These are phyloP conservation scores for Termitomyces bulborhizus DNA, from an alignment of 768 basidiomycete genomes.

Conservation along the genomic window DNA sequence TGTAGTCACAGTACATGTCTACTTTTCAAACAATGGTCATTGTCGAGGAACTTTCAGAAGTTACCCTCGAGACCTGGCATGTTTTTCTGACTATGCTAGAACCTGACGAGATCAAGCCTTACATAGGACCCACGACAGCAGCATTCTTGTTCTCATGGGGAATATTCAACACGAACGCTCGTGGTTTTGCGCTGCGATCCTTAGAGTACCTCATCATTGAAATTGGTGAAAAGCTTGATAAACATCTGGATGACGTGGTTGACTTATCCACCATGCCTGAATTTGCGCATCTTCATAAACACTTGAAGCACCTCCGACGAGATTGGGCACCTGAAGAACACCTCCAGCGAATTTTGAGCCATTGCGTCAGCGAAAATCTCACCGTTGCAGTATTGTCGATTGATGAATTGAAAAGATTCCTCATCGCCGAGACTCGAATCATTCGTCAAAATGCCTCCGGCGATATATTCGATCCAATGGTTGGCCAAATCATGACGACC, in stretches of 20 bases:
- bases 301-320: slow-evolving; percentile 39
- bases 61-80: slow-evolving; percentile 76
- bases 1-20: slow-evolving; percentile 75
- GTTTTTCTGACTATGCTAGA: slow-evolving; percentile 66
- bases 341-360: slow-evolving; percentile 64
- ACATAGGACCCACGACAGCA: slow-evolving; percentile 84
- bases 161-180: slow-evolving; percentile 46
- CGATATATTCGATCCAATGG: slow-evolving; percentile 75
- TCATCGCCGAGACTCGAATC: slow-evolving; percentile 43
- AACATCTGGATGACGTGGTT: slow-evolving; percentile 70
- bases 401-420: slow-evolving; percentile 65
- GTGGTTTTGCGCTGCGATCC: slow-evolving; percentile 47
- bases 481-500: slow-evolving; percentile 61
- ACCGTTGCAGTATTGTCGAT: slow-evolving; percentile 72
- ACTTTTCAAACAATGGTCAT: slow-evolving; percentile 87
- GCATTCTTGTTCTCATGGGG: slow-evolving; percentile 78
- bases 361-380: slow-evolving; percentile 72
- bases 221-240: slow-evolving; percentile 45
- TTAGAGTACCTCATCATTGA: slow-evolving; percentile 68
- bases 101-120: slow-evolving; percentile 68
- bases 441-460: slow-evolving; percentile 67
- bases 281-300: slow-evolving; percentile 36
- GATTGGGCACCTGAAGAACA: slow-evolving; percentile 46
- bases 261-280: slow-evolving; percentile 72
- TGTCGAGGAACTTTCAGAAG: slow-evolving; percentile 68